These are phyloP conservation scores for Mrakia blollopis DNA, from an alignment of 768 basidiomycete species.

Conservation along the genomic window DNA sequence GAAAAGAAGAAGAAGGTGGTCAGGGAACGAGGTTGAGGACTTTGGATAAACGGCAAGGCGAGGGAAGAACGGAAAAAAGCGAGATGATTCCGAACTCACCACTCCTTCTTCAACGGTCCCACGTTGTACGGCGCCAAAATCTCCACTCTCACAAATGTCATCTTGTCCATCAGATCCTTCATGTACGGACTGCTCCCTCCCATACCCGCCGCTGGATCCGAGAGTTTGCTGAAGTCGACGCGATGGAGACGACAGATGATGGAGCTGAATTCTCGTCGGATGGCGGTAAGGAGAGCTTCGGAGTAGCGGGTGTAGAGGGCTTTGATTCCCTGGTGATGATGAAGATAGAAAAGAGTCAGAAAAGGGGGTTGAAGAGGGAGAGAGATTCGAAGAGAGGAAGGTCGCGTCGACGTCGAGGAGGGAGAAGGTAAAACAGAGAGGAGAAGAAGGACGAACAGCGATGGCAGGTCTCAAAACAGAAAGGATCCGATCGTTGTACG, in stretches of 20 bases:
- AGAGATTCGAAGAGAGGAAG: not conserved
- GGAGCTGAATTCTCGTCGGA: conserved; percentile 72
- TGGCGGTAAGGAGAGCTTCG: conserved; percentile 43
- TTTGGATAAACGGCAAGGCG: too few species aligned
- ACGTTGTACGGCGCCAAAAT: conserved; percentile 65
- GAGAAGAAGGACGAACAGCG: conserved; percentile 50
- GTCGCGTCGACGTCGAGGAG: not conserved
- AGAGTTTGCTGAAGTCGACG: conserved; percentile 68
- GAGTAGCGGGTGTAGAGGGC: conserved; percentile 39
- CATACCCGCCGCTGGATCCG: conserved; percentile 57
- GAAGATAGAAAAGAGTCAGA: too few species aligned
- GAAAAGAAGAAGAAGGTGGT: not conserved
- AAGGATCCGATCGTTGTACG: conserved; percentile 61
- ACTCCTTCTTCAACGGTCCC: conserved; percentile 65
- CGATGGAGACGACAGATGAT: conserved; percentile 80
- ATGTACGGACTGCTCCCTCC: conserved; percentile 73
- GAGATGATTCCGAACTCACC: conserved; percentile 53
- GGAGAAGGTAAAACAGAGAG: not conserved
- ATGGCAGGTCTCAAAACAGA: conserved; percentile 56
- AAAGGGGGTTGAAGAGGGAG: conserved; percentile 48
- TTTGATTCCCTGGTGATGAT: conserved; percentile 45
- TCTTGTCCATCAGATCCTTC: conserved; percentile 83
- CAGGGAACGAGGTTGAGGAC: not conserved
- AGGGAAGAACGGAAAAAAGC: too few species aligned
- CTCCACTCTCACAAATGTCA: conserved; percentile 73